Conservation (phyloP, 768 basidiomycete genomes). For the Amanita rimosa region DNA sequence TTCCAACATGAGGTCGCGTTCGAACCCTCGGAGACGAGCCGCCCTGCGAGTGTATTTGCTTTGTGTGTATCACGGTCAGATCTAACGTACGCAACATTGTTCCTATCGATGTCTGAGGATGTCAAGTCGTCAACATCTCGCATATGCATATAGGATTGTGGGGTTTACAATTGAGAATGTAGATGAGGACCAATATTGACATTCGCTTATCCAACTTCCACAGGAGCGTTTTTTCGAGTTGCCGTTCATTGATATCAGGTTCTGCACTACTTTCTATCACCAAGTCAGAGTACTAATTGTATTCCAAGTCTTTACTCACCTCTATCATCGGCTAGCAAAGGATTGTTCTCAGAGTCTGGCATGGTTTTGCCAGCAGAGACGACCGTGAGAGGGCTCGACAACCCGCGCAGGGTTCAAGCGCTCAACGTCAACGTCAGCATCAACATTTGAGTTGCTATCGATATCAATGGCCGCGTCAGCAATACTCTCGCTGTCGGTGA, state of each 20-base stretch:
- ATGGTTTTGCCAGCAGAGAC: background rate
- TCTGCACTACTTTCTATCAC: background rate
- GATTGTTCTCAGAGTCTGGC: conserved; percentile 5
- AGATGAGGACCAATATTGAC: conserved; percentile 36
- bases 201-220: conserved; percentile 40
- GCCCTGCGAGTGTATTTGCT: conserved; percentile 25
- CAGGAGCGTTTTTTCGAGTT: conserved; percentile 26
- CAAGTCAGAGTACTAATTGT: background rate
- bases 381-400: background rate
- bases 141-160: background rate
- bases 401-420: background rate
- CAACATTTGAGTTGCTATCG: too few relatives aligned
- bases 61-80: background rate
- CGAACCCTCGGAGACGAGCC: conserved; percentile 56
- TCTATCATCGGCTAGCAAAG: background rate
- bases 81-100: conserved; percentile 42
- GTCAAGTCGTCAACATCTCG: conserved; percentile 7
- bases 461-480: conserved; percentile 30
- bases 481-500: conserved; percentile 28
- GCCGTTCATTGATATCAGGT: conserved; percentile 16
- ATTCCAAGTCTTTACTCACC: background rate
- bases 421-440: too few relatives aligned
- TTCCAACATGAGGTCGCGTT: conserved; percentile 43
- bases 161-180: conserved; percentile 30
- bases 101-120: conserved; percentile 48